Percentiles rank a stretch among this genome's conserved stretches.
Evolutionary conservation across 306 rosid genomes (phyloP).

Genomic region (barrel medic (Medicago truncatula)): MtrunA17r5.0-ANR NC_053049.1:47512501-47513000

Average conservation of each 20-base stretch:
- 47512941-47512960: slow-evolving; percentile 61
- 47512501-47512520: slow-evolving; percentile 67
- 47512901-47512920: slow-evolving; percentile 83
- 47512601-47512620: no score
- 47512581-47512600: slow-evolving; percentile 77
- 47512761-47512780: no score
- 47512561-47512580: slow-evolving; percentile 88
- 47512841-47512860: slow-evolving; percentile 67
- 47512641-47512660: no score
- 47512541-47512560: slow-evolving; percentile 91
- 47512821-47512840: slow-evolving; percentile 71
- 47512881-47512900: slow-evolving; percentile 73
- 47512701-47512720: no score
- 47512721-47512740: no score
- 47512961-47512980: slow-evolving; percentile 40
- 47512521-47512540: slow-evolving; percentile 68
- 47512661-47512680: no score
- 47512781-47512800: slow-evolving; percentile 97
- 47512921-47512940: slow-evolving; percentile 75
- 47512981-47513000: slow-evolving; percentile 75
- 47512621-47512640: no score
- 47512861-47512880: slow-evolving; percentile 93
- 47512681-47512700: no score
- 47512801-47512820: slow-evolving; percentile 80
- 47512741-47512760: no score